Base-by-base conservation (phyloP, 2,329 filamentous ascomycete genomes). In the Scedosporium boydii region DNA sequence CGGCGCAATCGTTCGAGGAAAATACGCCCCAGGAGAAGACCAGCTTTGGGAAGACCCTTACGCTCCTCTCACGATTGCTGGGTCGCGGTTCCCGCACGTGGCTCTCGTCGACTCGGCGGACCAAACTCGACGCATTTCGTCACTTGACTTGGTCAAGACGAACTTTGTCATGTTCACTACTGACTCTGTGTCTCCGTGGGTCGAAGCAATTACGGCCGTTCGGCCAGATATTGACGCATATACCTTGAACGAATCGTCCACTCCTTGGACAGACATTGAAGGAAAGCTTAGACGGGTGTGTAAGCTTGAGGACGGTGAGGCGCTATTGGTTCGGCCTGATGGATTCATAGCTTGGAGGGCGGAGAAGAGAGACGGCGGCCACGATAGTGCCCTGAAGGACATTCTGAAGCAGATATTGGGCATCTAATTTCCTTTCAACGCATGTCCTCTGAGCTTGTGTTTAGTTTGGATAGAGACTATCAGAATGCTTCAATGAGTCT, bases 1-100 rank as follows among this genome's bases (percentile, higher is more conserved):
- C 3, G 60, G 64, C 4, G 60, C 63, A 26, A 75, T 78, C 53
- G 53, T 46, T 46, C 16, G 14, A n/a, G 14, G 16, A 2, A 21
- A 46, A 46, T 16, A 46, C 5, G 14, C 6, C 14, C 18, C 14
- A 21, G 44, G 18, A 46, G 44, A 46, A 4, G 44, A 34, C 44
- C 44, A 46, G 14, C 18, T 46, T n/a, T 46, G 44, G 44, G 44
- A 46, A 14, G 44, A 46, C 14, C 14, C 44, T 21, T 21, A 46
- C 16, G 44, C 44, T 6, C 44, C 44, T 46, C 44, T 46, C 44
- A 12, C 18, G 14, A 16, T n/a, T 46, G 44, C 44, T 7, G 44
- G 44, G 2, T 46, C 44, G 14, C 44, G 44, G 2, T 46, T 46
- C 14, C 44, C 44, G 44, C 44, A 46, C 14, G 14, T 46, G 18